Conservation (phyloP, 139 green algal genomes). For the Coelastrella sp. region DNA sequence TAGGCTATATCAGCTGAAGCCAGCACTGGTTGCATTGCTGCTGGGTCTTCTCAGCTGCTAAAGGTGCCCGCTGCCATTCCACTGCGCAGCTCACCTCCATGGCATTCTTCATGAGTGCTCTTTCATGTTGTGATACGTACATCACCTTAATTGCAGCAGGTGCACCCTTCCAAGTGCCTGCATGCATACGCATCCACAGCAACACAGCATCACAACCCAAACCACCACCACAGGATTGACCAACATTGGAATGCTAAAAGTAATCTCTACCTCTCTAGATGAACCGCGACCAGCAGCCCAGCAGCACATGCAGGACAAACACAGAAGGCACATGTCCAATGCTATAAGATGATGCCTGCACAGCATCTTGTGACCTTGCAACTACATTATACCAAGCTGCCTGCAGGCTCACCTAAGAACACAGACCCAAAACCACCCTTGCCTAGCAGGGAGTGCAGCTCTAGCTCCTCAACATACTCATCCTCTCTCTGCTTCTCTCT, state of each 20-base stretch:
- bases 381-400: too few relatives aligned
- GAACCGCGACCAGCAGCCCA: too few relatives aligned
- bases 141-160: constrained; percentile 46
- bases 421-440: constrained; percentile 20
- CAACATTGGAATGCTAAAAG: too few relatives aligned
- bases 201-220: background rate
- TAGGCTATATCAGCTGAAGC: background rate
- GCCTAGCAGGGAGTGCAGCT: constrained; percentile 21
- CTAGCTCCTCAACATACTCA: constrained; percentile 19
- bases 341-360: too few relatives aligned
- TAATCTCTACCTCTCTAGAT: too few relatives aligned
- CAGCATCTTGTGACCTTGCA: too few relatives aligned
- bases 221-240: too few relatives aligned
- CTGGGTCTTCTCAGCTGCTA: background rate
- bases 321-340: too few relatives aligned
- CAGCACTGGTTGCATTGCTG: background rate
- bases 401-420: background rate
- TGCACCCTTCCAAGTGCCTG: constrained; percentile 34
- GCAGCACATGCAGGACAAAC: too few relatives aligned
- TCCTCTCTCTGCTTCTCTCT: background rate
- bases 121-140: constrained; percentile 39
- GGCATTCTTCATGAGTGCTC: constrained; percentile 44
- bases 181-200: background rate
- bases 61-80: background rate
- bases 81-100: constrained; percentile 17